A percentile compares a stretch with the other conserved stretches of the same genome.
These are phyloP conservation scores for Alternaria sp. DNA, from an alignment of 2,329 filamentous ascomycete species.

Conservation along the genomic window DNA sequence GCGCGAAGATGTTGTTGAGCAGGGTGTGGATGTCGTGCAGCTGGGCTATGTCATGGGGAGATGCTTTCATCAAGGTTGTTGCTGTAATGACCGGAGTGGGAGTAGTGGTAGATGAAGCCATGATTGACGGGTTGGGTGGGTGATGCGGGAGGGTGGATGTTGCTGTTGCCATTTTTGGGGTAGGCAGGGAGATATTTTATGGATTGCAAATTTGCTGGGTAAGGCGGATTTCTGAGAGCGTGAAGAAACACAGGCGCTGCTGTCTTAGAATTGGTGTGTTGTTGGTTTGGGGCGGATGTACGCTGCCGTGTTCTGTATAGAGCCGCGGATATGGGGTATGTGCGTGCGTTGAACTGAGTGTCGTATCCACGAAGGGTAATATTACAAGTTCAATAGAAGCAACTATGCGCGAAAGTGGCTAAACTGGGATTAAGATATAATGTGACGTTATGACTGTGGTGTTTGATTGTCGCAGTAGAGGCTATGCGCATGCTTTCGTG, in stretches of 20 bases:
- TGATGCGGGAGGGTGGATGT: neutral
- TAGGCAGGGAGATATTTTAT: neutral
- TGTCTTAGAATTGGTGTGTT: slow-evolving; percentile 2
- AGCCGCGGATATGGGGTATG: slow-evolving; percentile 9
- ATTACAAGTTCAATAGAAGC: neutral
- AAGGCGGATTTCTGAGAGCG: neutral
- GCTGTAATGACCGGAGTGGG: slow-evolving; percentile 1
- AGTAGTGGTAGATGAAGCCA: neutral
- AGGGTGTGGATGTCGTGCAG: slow-evolving; percentile 58
- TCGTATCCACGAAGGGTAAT: neutral
- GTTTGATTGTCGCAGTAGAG: slow-evolving; percentile 5
- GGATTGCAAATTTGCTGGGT: neutral
- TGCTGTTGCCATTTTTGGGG: neutral
- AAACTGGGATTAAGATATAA: slow-evolving; percentile 8
- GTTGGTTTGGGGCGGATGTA: slow-evolving; percentile 14
- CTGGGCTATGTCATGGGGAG: slow-evolving; percentile 38
- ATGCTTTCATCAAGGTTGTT: slow-evolving; percentile 16
- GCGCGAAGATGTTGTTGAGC: slow-evolving; percentile 77
- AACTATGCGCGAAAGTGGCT: slow-evolving; percentile 20
- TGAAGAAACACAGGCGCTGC: neutral
- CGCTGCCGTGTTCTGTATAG: slow-evolving; percentile 13
- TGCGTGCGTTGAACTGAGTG: slow-evolving; percentile 15
- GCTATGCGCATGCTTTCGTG: slow-evolving; percentile 24
- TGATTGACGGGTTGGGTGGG: neutral
- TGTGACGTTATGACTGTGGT: slow-evolving; percentile 13